Evolutionary conservation across 1,284 basidiomycete species (phyloP), one percentile per base, ranked within the genome.

Genomic region (Cryptococcus sp.): DNA sequence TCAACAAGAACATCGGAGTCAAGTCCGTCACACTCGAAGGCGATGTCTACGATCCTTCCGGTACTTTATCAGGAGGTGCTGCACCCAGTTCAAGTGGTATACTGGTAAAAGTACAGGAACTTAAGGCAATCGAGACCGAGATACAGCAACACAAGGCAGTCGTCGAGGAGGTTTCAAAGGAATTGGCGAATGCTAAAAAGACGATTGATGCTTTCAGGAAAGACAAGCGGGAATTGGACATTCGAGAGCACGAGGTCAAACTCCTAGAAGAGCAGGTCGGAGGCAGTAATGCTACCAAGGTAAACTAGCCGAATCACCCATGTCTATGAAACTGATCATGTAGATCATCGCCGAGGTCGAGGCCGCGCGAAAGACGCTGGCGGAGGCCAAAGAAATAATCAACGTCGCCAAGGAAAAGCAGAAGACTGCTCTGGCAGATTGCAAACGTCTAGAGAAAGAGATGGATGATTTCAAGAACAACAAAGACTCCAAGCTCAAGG

Each of bases 391-490:
- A 50, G 74, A 76, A 16, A 82, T 84, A 1, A 79, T 91, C 28
- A 75, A 83, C 50, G 76, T 75, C 0, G 85, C 90, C 7, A 84
- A 86, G 68, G 79, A 84, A 52, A 87, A 88, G 66, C 87, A 94
- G 69, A 82, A 83, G 61, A 80, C 78, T 2, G 89, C 91, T 0
- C 78, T 85, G 49, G 83, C 80, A 0, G 92, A 98, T 57, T 83
- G 84, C 68, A 85, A 85, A 76, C 87, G 86, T 59, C 83, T 98
- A 22, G 88, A 98, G 76, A 86, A 86, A 67, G 96, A 99, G 71
- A 98, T 98, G 91, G 84, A 84, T 49, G 96, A 98, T 78, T 97
- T 98, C 78, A 93, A 96, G 78, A 86, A 91, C 73, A 93, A 99
- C 79, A 96, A 97, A 73, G 94, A 97, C 52, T 90, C 90, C 45